phyloP scores from a whole-genome alignment of 805 yeast species.

The Myxozyma udenii region DNA sequence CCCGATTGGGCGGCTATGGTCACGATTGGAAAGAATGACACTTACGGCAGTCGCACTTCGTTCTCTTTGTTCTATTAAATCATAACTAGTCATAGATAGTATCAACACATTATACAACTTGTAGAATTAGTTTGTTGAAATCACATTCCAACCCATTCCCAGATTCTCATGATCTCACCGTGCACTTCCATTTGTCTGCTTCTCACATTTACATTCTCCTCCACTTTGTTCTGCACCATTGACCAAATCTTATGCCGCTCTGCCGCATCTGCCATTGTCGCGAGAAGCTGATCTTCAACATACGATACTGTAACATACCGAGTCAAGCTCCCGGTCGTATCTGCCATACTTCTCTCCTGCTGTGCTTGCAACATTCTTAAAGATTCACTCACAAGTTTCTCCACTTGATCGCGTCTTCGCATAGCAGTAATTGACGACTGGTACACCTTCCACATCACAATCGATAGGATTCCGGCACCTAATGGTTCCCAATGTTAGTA shows the following conservation, averaged over 20 bases:
- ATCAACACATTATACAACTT: background rate
- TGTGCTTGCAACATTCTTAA: slow-evolving; percentile 24
- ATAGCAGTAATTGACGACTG: no score
- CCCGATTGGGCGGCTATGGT: slow-evolving; percentile 52
- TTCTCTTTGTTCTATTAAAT: slow-evolving; percentile 27
- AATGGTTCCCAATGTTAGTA: no score
- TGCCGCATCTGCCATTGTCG: slow-evolving; percentile 34
- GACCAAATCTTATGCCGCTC: slow-evolving; percentile 30
- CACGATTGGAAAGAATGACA: slow-evolving; percentile 47
- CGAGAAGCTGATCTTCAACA: slow-evolving; percentile 50
- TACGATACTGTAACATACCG: slow-evolving; percentile 66
- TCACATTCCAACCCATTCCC: slow-evolving; percentile 60
- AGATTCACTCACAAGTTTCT: no score
- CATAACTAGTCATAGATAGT: background rate
- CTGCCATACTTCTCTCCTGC: slow-evolving; percentile 31
- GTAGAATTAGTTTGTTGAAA: background rate
- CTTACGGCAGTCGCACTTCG: slow-evolving; percentile 50
- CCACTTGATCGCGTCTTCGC: no score
- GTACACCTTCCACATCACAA: no score
- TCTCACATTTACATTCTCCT: slow-evolving; percentile 30
- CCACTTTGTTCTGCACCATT: slow-evolving; percentile 27
- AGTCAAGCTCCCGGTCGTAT: slow-evolving; percentile 40
- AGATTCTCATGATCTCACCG: slow-evolving; percentile 79
- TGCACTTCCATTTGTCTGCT: slow-evolving; percentile 44
- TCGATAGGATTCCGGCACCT: no score